phyloP scores from a whole-genome alignment of 2,329 filamentous ascomycete species.

The Trichoderma polysporum region DNA sequence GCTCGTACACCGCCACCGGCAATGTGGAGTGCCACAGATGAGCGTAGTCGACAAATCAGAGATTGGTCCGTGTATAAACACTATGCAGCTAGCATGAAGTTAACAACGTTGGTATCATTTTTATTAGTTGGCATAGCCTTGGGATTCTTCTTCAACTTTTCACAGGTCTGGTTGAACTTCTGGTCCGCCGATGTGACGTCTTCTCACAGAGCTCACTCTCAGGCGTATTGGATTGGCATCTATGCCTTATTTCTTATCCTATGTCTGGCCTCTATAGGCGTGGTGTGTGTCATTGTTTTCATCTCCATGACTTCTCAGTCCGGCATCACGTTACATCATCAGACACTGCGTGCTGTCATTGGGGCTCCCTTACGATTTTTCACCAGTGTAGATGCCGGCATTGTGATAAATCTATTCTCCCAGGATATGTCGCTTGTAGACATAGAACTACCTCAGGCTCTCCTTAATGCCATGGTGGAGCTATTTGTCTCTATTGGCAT shows the following conservation, averaged over 20 bases:
- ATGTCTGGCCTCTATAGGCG: conserved; percentile 5
- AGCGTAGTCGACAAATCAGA: conserved; percentile 32
- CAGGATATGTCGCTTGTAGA: conserved; percentile 47
- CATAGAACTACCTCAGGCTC: conserved; percentile 36
- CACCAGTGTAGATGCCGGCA: conserved; percentile 42
- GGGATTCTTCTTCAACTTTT: conserved; percentile 32
- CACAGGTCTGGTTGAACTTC: conserved; percentile 43
- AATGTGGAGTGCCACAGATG: neutral
- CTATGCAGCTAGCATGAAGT: conserved; percentile 34
- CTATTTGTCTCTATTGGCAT: conserved; percentile 39
- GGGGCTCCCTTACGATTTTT: conserved; percentile 44
- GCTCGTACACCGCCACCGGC: neutral
- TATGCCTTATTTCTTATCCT: conserved; percentile 29
- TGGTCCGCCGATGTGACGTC: conserved; percentile 37
- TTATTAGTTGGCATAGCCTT: conserved; percentile 26
- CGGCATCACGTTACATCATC: conserved; percentile 35
- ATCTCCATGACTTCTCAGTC: conserved; percentile 30
- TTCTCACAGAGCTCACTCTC: conserved; percentile 10
- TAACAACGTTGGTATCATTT: conserved; percentile 24
- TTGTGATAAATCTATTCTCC: conserved; percentile 45
- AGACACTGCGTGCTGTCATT: conserved; percentile 36
- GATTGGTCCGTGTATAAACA: conserved; percentile 37
- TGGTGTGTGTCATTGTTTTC: conserved; percentile 27
- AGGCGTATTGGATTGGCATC: conserved; percentile 34
- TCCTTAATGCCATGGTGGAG: conserved; percentile 33